Evolutionary conservation across 1,284 basidiomycete species (phyloP), one percentile per base, ranked within the genome.

Genomic region (Fomitopsis pinicola): DNA sequence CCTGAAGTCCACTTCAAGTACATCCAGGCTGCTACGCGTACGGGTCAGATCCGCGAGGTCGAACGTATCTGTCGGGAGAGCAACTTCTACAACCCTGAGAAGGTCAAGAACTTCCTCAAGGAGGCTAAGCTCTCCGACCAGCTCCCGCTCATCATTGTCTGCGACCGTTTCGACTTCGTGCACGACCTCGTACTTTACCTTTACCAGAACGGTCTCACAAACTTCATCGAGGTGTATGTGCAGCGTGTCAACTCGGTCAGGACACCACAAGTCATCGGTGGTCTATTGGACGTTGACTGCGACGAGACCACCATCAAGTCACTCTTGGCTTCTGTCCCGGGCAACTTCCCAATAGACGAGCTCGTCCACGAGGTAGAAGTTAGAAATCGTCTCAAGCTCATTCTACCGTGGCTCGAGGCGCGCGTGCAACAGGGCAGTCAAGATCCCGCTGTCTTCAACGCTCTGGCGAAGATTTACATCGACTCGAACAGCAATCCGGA

Each of bases 41-140:
- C 97, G 22, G 97, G 97, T 50, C 97, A 99, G 75, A 95, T 99
- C 71, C 90, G 97, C 63, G 97, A 99, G 75, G 97, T 99, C 64
- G 97, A 99, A 79, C 94, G 97, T 62, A 97, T 99, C 71, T 97
- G 95, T 75, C 86, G 97, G 65, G 97, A 99, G 81, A 95, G 92
- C 75, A 98, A 99, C 79, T 84, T 82, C 78, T 99, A 99, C 85
- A 97, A 97, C 77, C 94, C 97, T 2, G 97, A 99, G 80, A 99
- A 99, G 79, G 97, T 99, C 83, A 99, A 99, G 84, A 99, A 99
- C 81, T 99, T 98, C 89, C 88, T 99, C 77, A 97, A 96, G 76
- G 97, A 99, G 75, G 97, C 97, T 70, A 97, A 98, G 73, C 88
- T 99, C 42, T 79, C 89, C 50, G 97, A 99, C 76, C 97, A 99